Conservation (phyloP, 257 asterid genomes). For the Petrea volubilis region DNA sequence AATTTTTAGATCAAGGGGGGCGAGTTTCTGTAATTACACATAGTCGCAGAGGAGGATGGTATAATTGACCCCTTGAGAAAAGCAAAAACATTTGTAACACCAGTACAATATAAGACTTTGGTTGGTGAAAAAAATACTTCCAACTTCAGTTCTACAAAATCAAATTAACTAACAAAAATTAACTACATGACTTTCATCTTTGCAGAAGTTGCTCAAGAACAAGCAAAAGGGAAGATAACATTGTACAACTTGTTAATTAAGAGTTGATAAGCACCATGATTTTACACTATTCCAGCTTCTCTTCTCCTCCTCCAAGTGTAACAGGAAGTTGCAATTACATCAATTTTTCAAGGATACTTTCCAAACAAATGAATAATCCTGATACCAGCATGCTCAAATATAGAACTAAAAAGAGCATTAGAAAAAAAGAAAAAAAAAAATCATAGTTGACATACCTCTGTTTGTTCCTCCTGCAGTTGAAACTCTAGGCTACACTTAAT, state of each 20-base stretch:
- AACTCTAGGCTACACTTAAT: constrained; percentile 47
- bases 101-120: not conserved
- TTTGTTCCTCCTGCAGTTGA: constrained; percentile 40
- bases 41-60: too few relatives aligned
- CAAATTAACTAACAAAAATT: not conserved
- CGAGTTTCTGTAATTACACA: too few relatives aligned
- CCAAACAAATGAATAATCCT: not conserved
- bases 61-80: too few relatives aligned
- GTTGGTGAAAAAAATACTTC: not conserved
- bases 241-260: not conserved
- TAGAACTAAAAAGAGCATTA: not conserved
- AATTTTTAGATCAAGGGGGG: too few relatives aligned
- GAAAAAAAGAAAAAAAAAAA: not conserved
- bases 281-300: not conserved
- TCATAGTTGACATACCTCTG: constrained; percentile 32
- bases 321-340: not conserved
- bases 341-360: not conserved
- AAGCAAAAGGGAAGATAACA: constrained; percentile 5
- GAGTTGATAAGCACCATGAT: not conserved
- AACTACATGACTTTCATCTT: not conserved
- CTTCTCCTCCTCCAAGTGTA: not conserved
- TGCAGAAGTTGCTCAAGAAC: constrained; percentile 4
- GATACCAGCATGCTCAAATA: not conserved
- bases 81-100: not conserved
- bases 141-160: not conserved